Base-by-base conservation (phyloP, 169 alveolate species). In the Plasmodium inui region DNA sequence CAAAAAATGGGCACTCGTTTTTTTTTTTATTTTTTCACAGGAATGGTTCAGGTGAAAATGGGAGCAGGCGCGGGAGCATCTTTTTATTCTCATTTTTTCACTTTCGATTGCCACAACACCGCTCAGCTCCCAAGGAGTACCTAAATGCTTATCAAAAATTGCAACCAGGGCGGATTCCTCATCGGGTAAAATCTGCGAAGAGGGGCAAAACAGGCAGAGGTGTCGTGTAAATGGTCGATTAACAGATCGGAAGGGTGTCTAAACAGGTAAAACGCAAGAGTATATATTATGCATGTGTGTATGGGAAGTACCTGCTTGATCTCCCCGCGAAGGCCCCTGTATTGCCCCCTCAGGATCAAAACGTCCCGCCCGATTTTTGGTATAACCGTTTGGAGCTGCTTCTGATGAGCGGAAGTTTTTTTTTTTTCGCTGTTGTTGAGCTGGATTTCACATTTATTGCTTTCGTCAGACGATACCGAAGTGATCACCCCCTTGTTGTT, bases 381-480 rank as follows among this genome's bases (percentile, higher is more conserved):
- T 88, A 88, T 79, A 28, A 88, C 94, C 32, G 94, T 88, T 79
- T 88, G 90, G 8, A 88, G 73, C 50, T 88, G 94, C 73, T 79
- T 88, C 44, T 71, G 85, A 61, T 88, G 12, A 39, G 94, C 94
- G 14, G 19, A 32, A 7, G 71, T 34, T 26, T 26, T 79, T 61
- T 78, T 80, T 34, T 19, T 79, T 30, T 67, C 76, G 37, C 44
- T 50, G 89, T 79, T 88, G 71, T 46, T 61, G 28, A 88, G 44
- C 72, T 39, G 28, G 61, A 88, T 88, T 88, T 88, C 94, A 79
- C 94, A 88, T 61, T 88, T 88, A 57, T 88, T 22, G 53, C 70
- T 79, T 34, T 88, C 89, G 28, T 17, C 53, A 3, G 74, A 10
- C 17, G 41, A 61, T n/a, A 88, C 37, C 10, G 86, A 88, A 12